These are phyloP conservation scores for Suillus discolor DNA, from an alignment of 768 basidiomycete species.

Conservation along the genomic window DNA sequence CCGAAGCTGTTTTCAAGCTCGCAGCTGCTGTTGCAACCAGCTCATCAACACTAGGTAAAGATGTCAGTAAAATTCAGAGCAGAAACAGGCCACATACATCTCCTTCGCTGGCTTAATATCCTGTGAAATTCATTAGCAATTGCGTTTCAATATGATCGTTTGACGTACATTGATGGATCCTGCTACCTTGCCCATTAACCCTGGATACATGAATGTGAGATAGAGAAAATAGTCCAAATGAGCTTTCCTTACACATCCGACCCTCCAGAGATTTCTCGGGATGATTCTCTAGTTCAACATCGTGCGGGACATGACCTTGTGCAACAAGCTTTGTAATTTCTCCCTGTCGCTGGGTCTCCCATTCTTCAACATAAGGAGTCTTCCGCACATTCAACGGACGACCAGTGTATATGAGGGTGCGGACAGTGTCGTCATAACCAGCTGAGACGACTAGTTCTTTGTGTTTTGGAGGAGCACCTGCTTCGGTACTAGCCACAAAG, in stretches of 20 bases:
- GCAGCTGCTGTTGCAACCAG: slow-evolving; percentile 71
- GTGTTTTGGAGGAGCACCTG: slow-evolving; percentile 74
- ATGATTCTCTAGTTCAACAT: slow-evolving; percentile 66
- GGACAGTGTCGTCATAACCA: slow-evolving; percentile 73
- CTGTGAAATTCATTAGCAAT: slow-evolving; percentile 31
- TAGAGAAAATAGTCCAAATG: not conserved
- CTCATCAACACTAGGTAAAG: slow-evolving; percentile 67
- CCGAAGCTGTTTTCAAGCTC: slow-evolving; percentile 49
- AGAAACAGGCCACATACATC: slow-evolving; percentile 51
- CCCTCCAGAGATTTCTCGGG: slow-evolving; percentile 68
- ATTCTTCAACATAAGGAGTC: slow-evolving; percentile 77
- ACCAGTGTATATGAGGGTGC: slow-evolving; percentile 76
- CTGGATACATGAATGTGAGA: slow-evolving; percentile 35
- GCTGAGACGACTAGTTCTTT: slow-evolving; percentile 69
- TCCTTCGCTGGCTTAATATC: slow-evolving; percentile 85
- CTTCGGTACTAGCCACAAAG: slow-evolving; percentile 82
- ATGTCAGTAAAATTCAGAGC: slow-evolving; percentile 14
- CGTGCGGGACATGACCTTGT: slow-evolving; percentile 74
- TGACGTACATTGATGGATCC: slow-evolving; percentile 61
- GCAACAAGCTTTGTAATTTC: slow-evolving; percentile 63
- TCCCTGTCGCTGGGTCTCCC: slow-evolving; percentile 63
- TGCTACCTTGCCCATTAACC: slow-evolving; percentile 81
- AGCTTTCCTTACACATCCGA: slow-evolving; percentile 52
- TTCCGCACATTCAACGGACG: slow-evolving; percentile 82
- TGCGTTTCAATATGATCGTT: not conserved